A percentile compares a stretch with the other conserved stretches of the same genome.
Conservation (phyloP, 2,329 filamentous ascomycete genomes). For the Pseudocercospora vitis region DNA sequence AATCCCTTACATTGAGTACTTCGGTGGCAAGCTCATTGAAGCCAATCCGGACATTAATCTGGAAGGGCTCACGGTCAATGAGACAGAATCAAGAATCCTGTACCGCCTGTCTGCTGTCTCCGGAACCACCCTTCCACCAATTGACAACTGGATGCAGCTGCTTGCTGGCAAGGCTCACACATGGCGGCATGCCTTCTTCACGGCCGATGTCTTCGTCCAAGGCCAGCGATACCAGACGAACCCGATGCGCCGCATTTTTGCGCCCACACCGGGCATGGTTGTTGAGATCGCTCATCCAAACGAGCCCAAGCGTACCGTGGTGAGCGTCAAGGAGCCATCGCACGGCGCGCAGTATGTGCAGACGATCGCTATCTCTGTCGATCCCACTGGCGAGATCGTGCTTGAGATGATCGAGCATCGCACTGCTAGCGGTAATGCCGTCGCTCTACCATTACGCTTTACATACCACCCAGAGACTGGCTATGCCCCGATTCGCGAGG, state of each 20-base stretch:
- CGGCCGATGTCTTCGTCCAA: slow-evolving; percentile 89
- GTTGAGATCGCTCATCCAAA: slow-evolving; percentile 85
- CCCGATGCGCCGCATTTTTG: slow-evolving; percentile 87
- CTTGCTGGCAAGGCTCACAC: slow-evolving; percentile 82
- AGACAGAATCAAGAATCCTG: slow-evolving; percentile 75
- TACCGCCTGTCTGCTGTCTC: slow-evolving; percentile 80
- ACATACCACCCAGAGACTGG: slow-evolving; percentile 92
- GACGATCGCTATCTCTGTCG: slow-evolving; percentile 80
- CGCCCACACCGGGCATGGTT: slow-evolving; percentile 79
- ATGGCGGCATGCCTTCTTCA: slow-evolving; percentile 93
- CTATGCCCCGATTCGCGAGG: slow-evolving; percentile 94
- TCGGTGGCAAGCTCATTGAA: slow-evolving; percentile 82
- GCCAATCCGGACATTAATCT: slow-evolving; percentile 71
- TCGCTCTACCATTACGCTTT: slow-evolving; percentile 83
- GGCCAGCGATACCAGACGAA: slow-evolving; percentile 97
- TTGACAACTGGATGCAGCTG: slow-evolving; percentile 83
- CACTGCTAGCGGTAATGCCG: slow-evolving; percentile 77
- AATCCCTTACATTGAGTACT: slow-evolving; percentile 89
- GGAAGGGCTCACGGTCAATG: slow-evolving; percentile 80
- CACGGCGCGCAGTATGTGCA: slow-evolving; percentile 83
- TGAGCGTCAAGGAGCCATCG: slow-evolving; percentile 83
- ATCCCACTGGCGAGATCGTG: slow-evolving; percentile 73
- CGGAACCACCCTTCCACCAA: slow-evolving; percentile 70
- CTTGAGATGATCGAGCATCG: slow-evolving; percentile 93
- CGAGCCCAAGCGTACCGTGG: slow-evolving; percentile 77